Percentiles rank a stretch among this genome's conserved stretches.
These are phyloP conservation scores for Bryum argenteum DNA, from an alignment of 225 moss, liverwort and hornwort genomes.

Conservation along the genomic window DNA sequence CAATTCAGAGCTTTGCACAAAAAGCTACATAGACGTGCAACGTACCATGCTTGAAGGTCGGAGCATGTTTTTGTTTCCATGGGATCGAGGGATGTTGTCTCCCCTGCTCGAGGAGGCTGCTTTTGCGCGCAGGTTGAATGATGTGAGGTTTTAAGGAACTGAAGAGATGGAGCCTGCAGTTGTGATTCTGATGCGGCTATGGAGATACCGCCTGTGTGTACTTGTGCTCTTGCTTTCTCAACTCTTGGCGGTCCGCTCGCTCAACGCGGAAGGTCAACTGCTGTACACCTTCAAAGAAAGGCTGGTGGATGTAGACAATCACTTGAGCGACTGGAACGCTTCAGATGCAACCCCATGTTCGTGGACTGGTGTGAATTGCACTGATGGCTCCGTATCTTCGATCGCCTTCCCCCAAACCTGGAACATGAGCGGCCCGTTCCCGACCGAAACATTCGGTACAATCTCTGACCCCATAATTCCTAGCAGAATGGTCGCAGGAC, in stretches of 20 bases:
- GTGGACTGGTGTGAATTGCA: conserved; percentile 29
- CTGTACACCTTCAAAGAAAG: conserved; percentile 26
- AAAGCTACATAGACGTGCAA: not conserved
- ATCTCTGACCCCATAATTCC: no score
- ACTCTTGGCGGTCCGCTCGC: not conserved
- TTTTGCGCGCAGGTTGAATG: not conserved
- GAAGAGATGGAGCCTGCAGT: not conserved
- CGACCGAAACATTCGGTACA: not conserved
- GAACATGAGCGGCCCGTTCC: not conserved
- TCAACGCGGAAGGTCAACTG: conserved; percentile 29
- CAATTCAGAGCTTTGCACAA: not conserved
- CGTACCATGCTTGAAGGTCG: not conserved
- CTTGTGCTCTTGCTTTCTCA: not conserved
- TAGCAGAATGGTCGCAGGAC: no score
- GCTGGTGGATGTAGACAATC: conserved; percentile 2
- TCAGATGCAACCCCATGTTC: conserved; percentile 28
- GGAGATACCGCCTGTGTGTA: not conserved
- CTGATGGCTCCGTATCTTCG: conserved; percentile 12
- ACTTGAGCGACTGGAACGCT: conserved; percentile 23
- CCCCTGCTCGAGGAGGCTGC: not conserved
- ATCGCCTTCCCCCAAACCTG: conserved; percentile 19
- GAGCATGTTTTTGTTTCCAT: not conserved
- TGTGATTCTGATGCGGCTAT: not conserved
- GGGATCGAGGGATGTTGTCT: not conserved
- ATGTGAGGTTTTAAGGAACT: not conserved